A percentile compares a stretch with the other conserved stretches of the same genome.
Conservation (phyloP, 345 rosid genomes). For the Syzygium aromaticum region DNA sequence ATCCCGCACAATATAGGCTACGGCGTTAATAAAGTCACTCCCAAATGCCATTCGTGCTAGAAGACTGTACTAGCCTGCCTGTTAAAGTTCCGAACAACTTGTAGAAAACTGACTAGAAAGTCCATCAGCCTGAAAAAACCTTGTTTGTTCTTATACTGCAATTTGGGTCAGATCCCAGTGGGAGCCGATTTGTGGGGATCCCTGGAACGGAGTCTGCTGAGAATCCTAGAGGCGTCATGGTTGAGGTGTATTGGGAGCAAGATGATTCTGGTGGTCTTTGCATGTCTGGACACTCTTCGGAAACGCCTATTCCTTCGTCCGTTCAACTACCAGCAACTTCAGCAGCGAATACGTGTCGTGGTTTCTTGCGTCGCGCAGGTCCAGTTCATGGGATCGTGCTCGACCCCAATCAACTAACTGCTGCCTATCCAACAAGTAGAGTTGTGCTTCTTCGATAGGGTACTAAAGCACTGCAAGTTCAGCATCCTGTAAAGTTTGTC, state of each 20-base stretch:
- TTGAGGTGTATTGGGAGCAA: constrained; percentile 88
- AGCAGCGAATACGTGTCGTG: constrained; percentile 11
- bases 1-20: neutral
- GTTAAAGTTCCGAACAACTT: neutral
- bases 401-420: constrained; percentile 28
- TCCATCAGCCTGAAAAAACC: neutral
- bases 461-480: neutral
- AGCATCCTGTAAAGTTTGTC: neutral
- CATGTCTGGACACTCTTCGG: constrained; percentile 71
- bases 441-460: neutral
- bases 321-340: constrained; percentile 17
- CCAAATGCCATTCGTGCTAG: neutral
- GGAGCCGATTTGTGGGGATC: constrained; percentile 75
- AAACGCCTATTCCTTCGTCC: constrained; percentile 51
- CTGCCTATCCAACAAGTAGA: neutral
- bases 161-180: constrained; percentile 50
- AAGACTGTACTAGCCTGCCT: neutral
- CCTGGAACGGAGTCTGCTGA: constrained; percentile 57
- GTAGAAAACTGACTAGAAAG: neutral
- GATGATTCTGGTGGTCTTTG: constrained; percentile 82
- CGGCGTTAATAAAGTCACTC: neutral
- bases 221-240: constrained; percentile 72
- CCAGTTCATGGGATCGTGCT: constrained; percentile 53
- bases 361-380: constrained; percentile 21
- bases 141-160: neutral